Conservation (phyloP, 2,329 filamentous ascomycete species). For the Ascochyta koolunga region DNA sequence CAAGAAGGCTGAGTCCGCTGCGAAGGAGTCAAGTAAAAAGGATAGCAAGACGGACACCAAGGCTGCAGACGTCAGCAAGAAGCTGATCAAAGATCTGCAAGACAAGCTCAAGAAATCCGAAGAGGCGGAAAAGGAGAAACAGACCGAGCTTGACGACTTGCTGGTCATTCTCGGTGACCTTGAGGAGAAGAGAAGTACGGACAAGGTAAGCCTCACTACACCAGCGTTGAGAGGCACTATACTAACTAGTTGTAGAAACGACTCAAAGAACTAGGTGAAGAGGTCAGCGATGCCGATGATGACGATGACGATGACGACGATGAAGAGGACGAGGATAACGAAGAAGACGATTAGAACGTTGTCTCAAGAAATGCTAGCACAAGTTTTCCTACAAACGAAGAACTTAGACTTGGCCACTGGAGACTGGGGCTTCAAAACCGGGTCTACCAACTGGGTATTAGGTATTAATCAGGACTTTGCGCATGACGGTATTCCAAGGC, state of each 20-base stretch:
- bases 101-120: constrained; percentile 51
- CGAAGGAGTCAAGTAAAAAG: constrained; percentile 9
- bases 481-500: too few relatives aligned
- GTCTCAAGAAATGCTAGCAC: background rate
- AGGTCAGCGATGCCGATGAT: constrained; percentile 51
- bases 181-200: constrained; percentile 51
- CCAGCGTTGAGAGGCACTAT: background rate
- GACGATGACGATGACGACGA: constrained; percentile 45
- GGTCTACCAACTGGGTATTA: too few relatives aligned
- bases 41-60: constrained; percentile 47
- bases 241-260: constrained; percentile 49
- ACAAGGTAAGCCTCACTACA: constrained; percentile 38
- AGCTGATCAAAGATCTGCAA: constrained; percentile 52
- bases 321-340: constrained; percentile 26
- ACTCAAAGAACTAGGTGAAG: constrained; percentile 53
- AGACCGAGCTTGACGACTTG: constrained; percentile 56
- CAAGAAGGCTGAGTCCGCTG: constrained; percentile 3
- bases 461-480: too few relatives aligned
- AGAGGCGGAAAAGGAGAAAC: constrained; percentile 48
- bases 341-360: constrained; percentile 7
- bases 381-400: background rate
- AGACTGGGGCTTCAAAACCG: too few relatives aligned
- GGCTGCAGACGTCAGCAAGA: constrained; percentile 44
- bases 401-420: background rate
- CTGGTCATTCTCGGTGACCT: constrained; percentile 57